Base-by-base conservation (phyloP, 1,284 basidiomycete genomes). In the Peniophora sp. region DNA sequence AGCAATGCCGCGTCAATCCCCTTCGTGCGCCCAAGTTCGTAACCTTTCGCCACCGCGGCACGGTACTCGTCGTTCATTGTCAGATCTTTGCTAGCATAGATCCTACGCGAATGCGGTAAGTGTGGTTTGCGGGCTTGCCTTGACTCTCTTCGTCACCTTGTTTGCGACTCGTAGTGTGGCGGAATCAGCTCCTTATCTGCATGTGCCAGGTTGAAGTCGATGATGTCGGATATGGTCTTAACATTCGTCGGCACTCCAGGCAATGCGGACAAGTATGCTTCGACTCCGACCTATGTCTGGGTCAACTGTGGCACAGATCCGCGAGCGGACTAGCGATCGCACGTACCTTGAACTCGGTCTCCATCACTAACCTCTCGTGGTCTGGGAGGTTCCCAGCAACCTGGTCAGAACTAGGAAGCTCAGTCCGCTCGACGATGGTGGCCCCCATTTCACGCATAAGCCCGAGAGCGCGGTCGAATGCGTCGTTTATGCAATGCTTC, bases 351-450 rank as follows among this genome's bases (percentile, higher is more conserved):
- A 83, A 82, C 54, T 85, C 81, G 1, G 68, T 62, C 24, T 72
- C 62, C 12, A 79, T 57, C 2, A 84, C 80, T 10, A 78, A 55
- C 0, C 71, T 73, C 59, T 84, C 81, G 52, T 78, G 78, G 11
- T 74, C 70, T 0, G 72, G 76, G 6, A 58, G 58, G 6, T 41
- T 20, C 37, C 37, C 15, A 54, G 54, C 50, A 32, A 72, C 54
- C 48, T 69, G 68, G 1, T 68, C 60, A 0, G 66, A 62, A 47
- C 64, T 63, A 3, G 66, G 64, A 77, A 39, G 72, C 74, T 0
- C 81, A 79, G 11, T 84, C 59, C 59, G 83, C 75, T 2, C 79
- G 80, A 3, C 80, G 78, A 60, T 84, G 82, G 3, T 84, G 68
- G 14, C 43, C 10, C 43, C 43, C 17, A 22, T 9, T 24, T 22